Evolutionary conservation across 257 asterid species (phyloP).

Genomic region (Ilex aquifolium): DNA sequence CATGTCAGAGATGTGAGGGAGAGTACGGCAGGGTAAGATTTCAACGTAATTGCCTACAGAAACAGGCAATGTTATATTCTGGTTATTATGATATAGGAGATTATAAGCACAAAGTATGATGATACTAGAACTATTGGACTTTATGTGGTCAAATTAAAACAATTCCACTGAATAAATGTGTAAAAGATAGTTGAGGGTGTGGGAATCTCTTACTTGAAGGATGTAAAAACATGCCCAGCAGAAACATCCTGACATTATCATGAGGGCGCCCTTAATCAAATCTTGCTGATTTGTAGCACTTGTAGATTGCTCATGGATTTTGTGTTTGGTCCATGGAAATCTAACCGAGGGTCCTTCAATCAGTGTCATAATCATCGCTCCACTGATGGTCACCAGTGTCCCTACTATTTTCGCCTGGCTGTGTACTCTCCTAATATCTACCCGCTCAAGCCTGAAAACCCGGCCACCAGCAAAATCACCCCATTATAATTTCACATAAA

Average conservation of each 20-base stretch:
- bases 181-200: no score
- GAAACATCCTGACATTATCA: conserved; percentile 41
- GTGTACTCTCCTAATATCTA: conserved; percentile 33
- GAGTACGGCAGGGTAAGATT: conserved; percentile 53
- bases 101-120: no score
- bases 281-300: conserved; percentile 15
- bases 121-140: no score
- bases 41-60: conserved; percentile 41
- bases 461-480: background rate
- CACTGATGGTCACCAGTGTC: conserved; percentile 57
- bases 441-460: conserved; percentile 52
- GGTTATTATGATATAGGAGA: no score
- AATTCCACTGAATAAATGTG: no score
- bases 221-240: conserved; percentile 51
- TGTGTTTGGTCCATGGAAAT: conserved; percentile 62
- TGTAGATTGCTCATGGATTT: conserved; percentile 4
- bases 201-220: conserved; percentile 39
- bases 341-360: conserved; percentile 36
- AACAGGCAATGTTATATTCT: no score
- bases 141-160: no score
- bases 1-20: conserved; percentile 51
- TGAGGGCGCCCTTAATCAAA: conserved; percentile 43
- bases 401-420: conserved; percentile 62
- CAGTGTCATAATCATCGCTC: conserved; percentile 72
- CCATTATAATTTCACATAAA: no score